phyloP scores from a whole-genome alignment of 495 filamentous ascomycete genomes.

The Trichocladium uniseriatum region DNA sequence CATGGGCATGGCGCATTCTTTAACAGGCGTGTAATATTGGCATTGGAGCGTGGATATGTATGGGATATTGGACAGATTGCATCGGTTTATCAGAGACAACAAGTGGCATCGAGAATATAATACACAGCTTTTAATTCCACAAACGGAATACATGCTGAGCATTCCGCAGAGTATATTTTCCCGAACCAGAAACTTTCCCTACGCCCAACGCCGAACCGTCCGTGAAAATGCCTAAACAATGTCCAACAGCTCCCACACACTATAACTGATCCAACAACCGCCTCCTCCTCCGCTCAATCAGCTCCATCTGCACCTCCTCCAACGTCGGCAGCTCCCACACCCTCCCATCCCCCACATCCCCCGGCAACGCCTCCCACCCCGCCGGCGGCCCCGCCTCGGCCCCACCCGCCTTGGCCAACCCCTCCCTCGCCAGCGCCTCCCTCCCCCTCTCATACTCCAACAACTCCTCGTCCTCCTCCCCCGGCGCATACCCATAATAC shows the following conservation, averaged over 20 bases:
- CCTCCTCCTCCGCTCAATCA: conserved; percentile 76
- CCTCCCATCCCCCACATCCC: conserved; percentile 72
- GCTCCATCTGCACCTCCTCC: conserved; percentile 87
- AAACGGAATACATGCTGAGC: too few species aligned
- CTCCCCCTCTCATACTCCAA: conserved; percentile 73
- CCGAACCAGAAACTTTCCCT: not conserved
- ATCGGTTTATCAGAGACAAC: too few species aligned
- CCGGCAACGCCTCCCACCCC: conserved; percentile 79
- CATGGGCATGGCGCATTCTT: too few species aligned
- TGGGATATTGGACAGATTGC: too few species aligned
- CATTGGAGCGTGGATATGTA: not conserved
- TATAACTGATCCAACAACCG: conserved; percentile 59
- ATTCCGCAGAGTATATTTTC: too few species aligned
- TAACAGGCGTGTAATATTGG: too few species aligned
- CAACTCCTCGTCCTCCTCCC: conserved; percentile 84
- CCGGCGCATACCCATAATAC: conserved; percentile 91
- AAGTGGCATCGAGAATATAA: not conserved
- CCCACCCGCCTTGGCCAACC: conserved; percentile 32
- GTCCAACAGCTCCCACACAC: not conserved
- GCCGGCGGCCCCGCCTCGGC: conserved; percentile 41
- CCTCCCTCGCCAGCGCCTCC: conserved; percentile 71
- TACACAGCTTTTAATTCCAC: too few species aligned
- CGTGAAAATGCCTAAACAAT: conserved; percentile 18
- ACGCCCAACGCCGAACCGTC: conserved; percentile 14
- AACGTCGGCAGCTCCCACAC: conserved; percentile 76